Conservation (phyloP, 371 early-diverging fungal genomes). For the Nematocida parisii region DNA sequence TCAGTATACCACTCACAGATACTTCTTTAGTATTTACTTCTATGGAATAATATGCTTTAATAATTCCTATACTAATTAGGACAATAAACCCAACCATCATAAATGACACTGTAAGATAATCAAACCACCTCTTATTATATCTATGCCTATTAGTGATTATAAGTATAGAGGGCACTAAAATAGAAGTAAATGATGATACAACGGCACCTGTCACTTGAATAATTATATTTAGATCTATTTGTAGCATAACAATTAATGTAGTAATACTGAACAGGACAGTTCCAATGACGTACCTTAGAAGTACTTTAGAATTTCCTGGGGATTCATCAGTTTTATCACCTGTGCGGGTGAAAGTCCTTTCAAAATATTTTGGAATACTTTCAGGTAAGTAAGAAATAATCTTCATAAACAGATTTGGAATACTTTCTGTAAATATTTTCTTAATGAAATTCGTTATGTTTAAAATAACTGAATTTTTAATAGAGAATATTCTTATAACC, state of each 20-base stretch:
- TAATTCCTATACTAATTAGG: background rate
- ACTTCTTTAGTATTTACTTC: too few species aligned
- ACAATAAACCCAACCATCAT: background rate
- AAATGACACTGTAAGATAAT: background rate
- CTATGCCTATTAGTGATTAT: background rate
- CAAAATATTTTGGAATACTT: background rate
- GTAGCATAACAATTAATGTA: background rate
- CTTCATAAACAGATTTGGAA: background rate
- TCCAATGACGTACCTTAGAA: conserved; percentile 1
- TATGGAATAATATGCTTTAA: background rate
- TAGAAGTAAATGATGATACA: background rate
- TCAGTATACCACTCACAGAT: too few species aligned
- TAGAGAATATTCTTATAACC: too few species aligned
- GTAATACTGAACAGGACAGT: background rate
- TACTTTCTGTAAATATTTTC: background rate
- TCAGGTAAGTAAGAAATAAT: background rate
- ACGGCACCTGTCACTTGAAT: conserved; percentile 3
- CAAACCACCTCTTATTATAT: conserved; percentile 6
- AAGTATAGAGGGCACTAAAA: background rate
- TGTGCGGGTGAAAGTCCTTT: background rate
- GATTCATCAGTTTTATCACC: background rate
- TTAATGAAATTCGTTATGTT: background rate
- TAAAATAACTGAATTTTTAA: too few species aligned
- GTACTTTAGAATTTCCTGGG: background rate
- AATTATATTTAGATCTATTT: background rate